Conservation (phyloP, 1,284 basidiomycete species). For the Cryptococcus sp. region DNA sequence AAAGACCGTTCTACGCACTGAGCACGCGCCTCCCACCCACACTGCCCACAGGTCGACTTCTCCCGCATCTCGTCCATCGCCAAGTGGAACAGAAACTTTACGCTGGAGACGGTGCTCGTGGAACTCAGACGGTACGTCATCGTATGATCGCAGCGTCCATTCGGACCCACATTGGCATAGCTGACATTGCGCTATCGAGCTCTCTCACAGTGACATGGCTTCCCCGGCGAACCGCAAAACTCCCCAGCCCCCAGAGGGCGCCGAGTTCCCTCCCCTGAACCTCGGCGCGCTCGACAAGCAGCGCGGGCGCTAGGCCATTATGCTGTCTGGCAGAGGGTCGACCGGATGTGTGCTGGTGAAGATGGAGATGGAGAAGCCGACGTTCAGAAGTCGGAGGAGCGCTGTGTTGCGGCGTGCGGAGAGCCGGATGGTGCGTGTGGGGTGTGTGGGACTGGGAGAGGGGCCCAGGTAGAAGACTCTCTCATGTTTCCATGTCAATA, state of each 20-base stretch:
- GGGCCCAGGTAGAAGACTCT: not conserved
- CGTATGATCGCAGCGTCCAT: not conserved
- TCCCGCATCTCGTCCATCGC: slow-evolving; percentile 65
- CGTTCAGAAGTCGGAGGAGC: not conserved
- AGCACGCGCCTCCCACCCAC: not conserved
- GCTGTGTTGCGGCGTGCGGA: too few relatives aligned
- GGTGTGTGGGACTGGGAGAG: too few relatives aligned
- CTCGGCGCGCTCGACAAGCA: slow-evolving; percentile 41
- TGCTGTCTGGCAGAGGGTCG: not conserved
- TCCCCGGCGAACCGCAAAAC: slow-evolving; percentile 86
- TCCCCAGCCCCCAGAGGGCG: slow-evolving; percentile 89
- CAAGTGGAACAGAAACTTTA: slow-evolving; percentile 69
- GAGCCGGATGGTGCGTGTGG: too few relatives aligned
- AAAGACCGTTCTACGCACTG: too few relatives aligned
- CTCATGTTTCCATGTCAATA: too few relatives aligned
- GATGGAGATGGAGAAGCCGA: not conserved
- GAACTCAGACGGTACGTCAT: slow-evolving; percentile 75
- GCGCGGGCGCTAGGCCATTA: slow-evolving; percentile 22
- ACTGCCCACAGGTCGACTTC: slow-evolving; percentile 60
- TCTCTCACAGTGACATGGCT: slow-evolving; percentile 78
- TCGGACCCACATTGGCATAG: not conserved
- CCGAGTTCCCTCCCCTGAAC: slow-evolving; percentile 50
- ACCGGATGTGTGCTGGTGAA: not conserved
- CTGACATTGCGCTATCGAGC: not conserved
- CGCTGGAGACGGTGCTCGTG: slow-evolving; percentile 83